Evolutionary conservation across 768 basidiomycete genomes (phyloP).

Genomic region (Galerina sulciceps): DNA sequence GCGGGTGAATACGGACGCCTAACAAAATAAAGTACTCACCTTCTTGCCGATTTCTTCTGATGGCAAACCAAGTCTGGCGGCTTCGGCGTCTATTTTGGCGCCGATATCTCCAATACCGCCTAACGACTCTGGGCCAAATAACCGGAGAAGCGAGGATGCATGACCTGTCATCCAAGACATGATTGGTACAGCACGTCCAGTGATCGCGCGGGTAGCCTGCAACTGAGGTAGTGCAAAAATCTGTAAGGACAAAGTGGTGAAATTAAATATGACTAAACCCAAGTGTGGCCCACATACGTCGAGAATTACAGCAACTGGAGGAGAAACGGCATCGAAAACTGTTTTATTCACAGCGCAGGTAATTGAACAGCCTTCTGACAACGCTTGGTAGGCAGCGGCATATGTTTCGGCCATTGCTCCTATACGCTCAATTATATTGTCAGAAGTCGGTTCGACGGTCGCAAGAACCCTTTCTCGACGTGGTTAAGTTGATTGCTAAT

Average conservation of each 20-base stretch:
- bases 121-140: conserved; percentile 5
- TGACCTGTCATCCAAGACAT: conserved; percentile 5
- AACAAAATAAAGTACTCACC: background rate
- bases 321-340: conserved; percentile 9
- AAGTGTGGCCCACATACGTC: conserved; percentile 1
- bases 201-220: conserved; percentile 8
- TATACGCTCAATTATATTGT: background rate
- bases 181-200: conserved; percentile 9
- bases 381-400: background rate
- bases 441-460: conserved; percentile 1
- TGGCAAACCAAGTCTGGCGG: background rate
- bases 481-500: background rate
- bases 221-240: conserved; percentile 7
- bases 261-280: background rate
- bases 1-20: background rate
- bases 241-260: background rate
- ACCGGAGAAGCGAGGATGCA: conserved; percentile 2
- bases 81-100: conserved; percentile 7
- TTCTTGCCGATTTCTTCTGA: conserved; percentile 7
- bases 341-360: conserved; percentile 8
- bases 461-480: background rate
- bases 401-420: conserved; percentile 8
- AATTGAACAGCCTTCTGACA: background rate
- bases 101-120: conserved; percentile 14
- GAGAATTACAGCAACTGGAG: conserved; percentile 12